Conservation (phyloP, 441 rosid genomes). For the Gossypium davidsonii region DNA sequence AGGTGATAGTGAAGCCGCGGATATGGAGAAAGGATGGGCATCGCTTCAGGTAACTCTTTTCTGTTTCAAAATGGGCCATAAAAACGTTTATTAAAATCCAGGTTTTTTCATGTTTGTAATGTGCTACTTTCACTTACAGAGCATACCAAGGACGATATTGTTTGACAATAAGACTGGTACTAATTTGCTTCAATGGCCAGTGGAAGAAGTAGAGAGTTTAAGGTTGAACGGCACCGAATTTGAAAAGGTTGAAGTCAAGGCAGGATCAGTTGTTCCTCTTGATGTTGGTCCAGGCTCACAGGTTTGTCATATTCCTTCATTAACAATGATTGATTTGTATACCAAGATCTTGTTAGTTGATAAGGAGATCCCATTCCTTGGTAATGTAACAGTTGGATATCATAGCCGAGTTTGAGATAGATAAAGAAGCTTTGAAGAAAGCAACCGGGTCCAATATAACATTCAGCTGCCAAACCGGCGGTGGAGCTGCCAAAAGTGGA, state of each 20-base stretch:
- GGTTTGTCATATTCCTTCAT: conserved; percentile 25
- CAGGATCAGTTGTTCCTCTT: conserved; percentile 57
- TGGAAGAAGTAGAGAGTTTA: conserved; percentile 68
- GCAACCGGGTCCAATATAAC: conserved; percentile 26
- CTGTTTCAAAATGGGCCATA: not conserved
- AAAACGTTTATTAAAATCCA: not conserved
- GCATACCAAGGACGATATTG: conserved; percentile 66
- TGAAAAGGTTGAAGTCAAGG: conserved; percentile 30
- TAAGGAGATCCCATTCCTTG: not conserved
- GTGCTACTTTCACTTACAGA: conserved; percentile 24
- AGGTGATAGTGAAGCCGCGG: conserved; percentile 68
- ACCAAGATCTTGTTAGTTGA: not conserved
- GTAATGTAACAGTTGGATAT: conserved; percentile 48
- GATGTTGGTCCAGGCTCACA: conserved; percentile 63
- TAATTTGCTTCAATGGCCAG: conserved; percentile 85
- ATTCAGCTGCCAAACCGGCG: conserved; percentile 40
- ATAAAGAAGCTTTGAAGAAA: conserved; percentile 33
- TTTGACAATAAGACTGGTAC: conserved; percentile 61
- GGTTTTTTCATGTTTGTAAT: not conserved
- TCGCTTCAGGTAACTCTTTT: conserved; percentile 61
- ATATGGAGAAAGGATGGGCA: conserved; percentile 90
- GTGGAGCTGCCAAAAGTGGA: conserved; percentile 60
- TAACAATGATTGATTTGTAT: not conserved
- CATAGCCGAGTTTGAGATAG: conserved; percentile 57
- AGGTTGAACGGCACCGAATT: conserved; percentile 50